These are phyloP conservation scores for Diplotaxis tenuifolia DNA, from an alignment of 345 rosid species.

Conservation along the genomic window DNA sequence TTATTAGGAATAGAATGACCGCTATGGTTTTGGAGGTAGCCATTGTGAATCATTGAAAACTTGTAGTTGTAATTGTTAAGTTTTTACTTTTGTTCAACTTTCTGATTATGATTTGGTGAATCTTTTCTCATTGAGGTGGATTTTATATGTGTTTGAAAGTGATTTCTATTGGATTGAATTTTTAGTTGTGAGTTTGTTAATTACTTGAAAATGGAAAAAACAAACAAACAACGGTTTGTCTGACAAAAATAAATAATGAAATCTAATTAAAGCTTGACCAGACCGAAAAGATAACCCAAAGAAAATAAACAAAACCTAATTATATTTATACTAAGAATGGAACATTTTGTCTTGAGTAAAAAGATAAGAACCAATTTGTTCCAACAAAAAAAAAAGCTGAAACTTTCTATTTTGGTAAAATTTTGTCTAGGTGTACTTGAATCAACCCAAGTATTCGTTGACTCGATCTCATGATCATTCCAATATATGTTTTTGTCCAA, in stretches of 20 bases:
- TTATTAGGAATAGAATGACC: background rate
- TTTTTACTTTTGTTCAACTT: background rate
- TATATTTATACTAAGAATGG: background rate
- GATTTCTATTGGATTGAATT: background rate
- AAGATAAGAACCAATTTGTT: background rate
- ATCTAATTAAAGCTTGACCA: constrained; percentile 15
- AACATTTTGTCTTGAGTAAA: background rate
- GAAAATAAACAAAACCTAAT: background rate
- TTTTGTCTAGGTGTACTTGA: background rate
- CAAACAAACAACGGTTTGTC: background rate
- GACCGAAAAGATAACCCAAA: background rate
- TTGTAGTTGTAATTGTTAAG: background rate
- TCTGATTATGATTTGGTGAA: background rate
- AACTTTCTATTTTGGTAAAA: background rate
- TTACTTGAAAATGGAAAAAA: background rate
- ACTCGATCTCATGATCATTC: background rate
- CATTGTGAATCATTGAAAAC: background rate
- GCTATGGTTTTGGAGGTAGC: background rate
- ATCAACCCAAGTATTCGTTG: background rate
- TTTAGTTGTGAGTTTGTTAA: background rate
- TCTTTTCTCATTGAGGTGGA: background rate
- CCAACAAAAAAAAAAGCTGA: background rate
- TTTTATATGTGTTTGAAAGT: background rate
- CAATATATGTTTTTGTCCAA: background rate
- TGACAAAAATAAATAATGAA: background rate